Evolutionary conservation across 257 asterid genomes (phyloP).

Genomic region (Solanum chiquidenum): DNA sequence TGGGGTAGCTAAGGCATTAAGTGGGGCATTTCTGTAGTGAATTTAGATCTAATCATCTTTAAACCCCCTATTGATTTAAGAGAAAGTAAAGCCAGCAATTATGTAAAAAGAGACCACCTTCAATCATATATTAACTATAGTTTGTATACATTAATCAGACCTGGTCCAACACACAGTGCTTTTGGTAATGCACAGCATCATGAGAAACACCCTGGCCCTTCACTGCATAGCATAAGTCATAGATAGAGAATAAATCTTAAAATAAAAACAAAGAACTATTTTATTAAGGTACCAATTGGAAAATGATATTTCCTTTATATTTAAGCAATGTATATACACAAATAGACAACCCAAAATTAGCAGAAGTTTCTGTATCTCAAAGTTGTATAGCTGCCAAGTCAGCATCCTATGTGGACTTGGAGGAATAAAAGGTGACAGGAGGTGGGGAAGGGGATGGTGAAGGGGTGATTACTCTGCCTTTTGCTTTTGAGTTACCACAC

Average conservation of each 20-base stretch:
- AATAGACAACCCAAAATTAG: slow-evolving; percentile 6
- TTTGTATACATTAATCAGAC: background rate
- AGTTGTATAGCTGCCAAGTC: slow-evolving; percentile 48
- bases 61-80: slow-evolving; percentile 35
- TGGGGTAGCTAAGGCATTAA: background rate
- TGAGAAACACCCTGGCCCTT: slow-evolving; percentile 37
- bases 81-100: slow-evolving; percentile 39
- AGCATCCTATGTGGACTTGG: slow-evolving; percentile 51
- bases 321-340: slow-evolving; percentile 8
- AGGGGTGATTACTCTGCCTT: slow-evolving; percentile 38
- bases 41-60: background rate
- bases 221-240: slow-evolving; percentile 13
- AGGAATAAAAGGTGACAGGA: slow-evolving; percentile 32
- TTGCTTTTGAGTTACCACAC: slow-evolving; percentile 62
- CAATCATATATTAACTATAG: slow-evolving; percentile 5
- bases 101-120: slow-evolving; percentile 14
- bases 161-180: slow-evolving; percentile 28
- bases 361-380: background rate
- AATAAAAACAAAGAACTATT: slow-evolving; percentile 1
- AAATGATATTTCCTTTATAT: background rate
- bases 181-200: slow-evolving; percentile 48
- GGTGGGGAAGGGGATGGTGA: slow-evolving; percentile 30
- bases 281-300: slow-evolving; percentile 9
- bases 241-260: slow-evolving; percentile 32
- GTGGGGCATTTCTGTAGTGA: background rate